Percentiles rank a stretch among this genome's conserved stretches.
phyloP scores from a whole-genome alignment of 208 protist genomes.

The Crithidia fasciculata region DNA sequence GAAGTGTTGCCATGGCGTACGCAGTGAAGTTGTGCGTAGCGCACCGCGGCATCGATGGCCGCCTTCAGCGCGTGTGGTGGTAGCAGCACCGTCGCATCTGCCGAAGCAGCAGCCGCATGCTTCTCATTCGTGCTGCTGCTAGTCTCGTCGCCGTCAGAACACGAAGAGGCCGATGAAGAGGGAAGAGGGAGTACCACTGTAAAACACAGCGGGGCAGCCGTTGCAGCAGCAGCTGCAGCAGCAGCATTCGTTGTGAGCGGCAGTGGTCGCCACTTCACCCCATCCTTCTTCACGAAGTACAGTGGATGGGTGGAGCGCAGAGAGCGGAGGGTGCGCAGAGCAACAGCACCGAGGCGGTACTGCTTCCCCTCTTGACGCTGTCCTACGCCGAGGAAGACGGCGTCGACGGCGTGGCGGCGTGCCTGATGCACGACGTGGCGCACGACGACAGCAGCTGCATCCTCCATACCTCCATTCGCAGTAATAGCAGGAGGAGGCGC shows the following conservation, averaged over 20 bases:
- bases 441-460: constrained; percentile 27
- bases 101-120: no score
- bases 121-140: no score
- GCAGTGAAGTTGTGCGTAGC: constrained; percentile 24
- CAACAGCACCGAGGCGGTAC: constrained; percentile 48
- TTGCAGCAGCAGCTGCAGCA: not conserved
- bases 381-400: constrained; percentile 64
- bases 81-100: not conserved
- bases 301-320: constrained; percentile 38
- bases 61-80: not conserved
- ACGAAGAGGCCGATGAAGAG: not conserved
- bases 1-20: not conserved
- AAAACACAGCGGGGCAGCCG: constrained; percentile 14
- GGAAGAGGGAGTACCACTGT: constrained; percentile 28
- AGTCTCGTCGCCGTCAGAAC: no score
- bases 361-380: constrained; percentile 60
- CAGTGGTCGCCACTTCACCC: constrained; percentile 42
- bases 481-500: no score
- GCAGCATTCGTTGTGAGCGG: not conserved
- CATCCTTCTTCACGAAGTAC: constrained; percentile 75
- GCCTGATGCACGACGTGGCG: constrained; percentile 35
- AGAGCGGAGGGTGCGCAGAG: constrained; percentile 28
- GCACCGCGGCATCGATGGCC: constrained; percentile 13
- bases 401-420: constrained; percentile 42
- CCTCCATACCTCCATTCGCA: not conserved